These are phyloP conservation scores for Diaporthe helianthi DNA, from an alignment of 2,329 filamentous ascomycete species.

Conservation along the genomic window DNA sequence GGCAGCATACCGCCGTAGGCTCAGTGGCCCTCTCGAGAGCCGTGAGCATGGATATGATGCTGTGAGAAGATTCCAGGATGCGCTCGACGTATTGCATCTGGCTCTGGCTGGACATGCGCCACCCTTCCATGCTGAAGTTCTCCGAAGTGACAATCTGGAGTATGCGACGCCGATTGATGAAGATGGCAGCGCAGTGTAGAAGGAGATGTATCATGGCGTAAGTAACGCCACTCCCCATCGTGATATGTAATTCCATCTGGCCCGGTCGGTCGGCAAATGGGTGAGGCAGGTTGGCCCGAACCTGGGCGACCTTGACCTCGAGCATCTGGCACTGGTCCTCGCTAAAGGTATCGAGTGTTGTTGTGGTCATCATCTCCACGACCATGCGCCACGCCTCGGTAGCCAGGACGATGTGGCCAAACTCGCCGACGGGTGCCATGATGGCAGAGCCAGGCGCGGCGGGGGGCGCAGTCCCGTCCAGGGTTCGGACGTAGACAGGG, in stretches of 20 bases:
- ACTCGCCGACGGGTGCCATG: slow-evolving; percentile 64
- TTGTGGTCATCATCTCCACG: slow-evolving; percentile 66
- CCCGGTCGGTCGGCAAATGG: slow-evolving; percentile 68
- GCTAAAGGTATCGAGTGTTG: slow-evolving; percentile 58
- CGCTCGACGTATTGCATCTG: slow-evolving; percentile 61
- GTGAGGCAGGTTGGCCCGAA: slow-evolving; percentile 62
- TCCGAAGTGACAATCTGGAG: slow-evolving; percentile 63
- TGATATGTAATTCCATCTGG: slow-evolving; percentile 68
- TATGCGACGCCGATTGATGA: slow-evolving; percentile 65
- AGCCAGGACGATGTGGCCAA: slow-evolving; percentile 66
- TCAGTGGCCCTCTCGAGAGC: slow-evolving; percentile 63
- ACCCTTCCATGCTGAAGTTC: slow-evolving; percentile 60
- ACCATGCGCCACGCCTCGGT: slow-evolving; percentile 68
- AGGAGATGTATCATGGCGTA: slow-evolving; percentile 70
- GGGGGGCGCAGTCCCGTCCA: slow-evolving; percentile 50
- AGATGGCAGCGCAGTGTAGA: slow-evolving; percentile 66
- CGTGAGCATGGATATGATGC: slow-evolving; percentile 61
- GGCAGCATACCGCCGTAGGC: slow-evolving; percentile 65
- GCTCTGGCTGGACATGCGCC: slow-evolving; percentile 56
- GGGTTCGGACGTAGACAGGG: slow-evolving; percentile 64
- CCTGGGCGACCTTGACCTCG: slow-evolving; percentile 61
- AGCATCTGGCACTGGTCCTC: slow-evolving; percentile 60
- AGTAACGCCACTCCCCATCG: slow-evolving; percentile 68
- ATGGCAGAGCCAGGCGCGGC: slow-evolving; percentile 47
- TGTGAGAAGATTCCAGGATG: slow-evolving; percentile 65